Evolutionary conservation across 164 flowering plant genomes (phyloP), one percentile per base, ranked within the genome.

Genomic region (Magnolia sinica): DNA sequence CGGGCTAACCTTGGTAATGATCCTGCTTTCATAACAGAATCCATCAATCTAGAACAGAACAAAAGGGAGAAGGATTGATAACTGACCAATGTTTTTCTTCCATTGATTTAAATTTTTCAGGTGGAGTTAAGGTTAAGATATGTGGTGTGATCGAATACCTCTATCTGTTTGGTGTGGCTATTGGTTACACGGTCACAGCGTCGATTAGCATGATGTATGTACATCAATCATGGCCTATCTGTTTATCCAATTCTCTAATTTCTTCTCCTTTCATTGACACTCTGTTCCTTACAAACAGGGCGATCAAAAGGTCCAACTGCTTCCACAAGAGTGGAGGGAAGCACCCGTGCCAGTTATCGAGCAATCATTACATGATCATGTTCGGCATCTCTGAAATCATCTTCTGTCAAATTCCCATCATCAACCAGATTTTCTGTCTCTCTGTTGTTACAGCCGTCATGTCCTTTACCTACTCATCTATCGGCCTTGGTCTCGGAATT

Each of bases 361-460:
- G 86, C 81, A 87, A 79, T 37, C 84, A 86, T 3, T 90, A 85
- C 77, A 87, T 90, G 88, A 87, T 90, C 49, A 52, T 81, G 16
- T 90, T 88, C 75, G 89, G 89, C 0, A 13, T 85, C 0, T 22
- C 78, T 0, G 82, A 90, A 65, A 86, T 90, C 45, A 8, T 87
- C 0, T 73, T 88, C 52, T 87, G 88, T 52, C 91, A 87, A 74
- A 88, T 90, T 51, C 89, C 90, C 0, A 87, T 86, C 55, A 87
- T 90, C 37, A 88, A 87, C 80, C 89, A 85, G 75, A 75, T 87
- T 16, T 86, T 86, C 87, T 90, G 91, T 90, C 86, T 88, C 76
- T 90, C 93, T 4, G 85, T 84, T 72, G 85, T 90, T 7, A 89
- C 93, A 14, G 89, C 90, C 1, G 80, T 90, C 75, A 90, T 90